Percentiles rank a stretch among this genome's conserved stretches.
Evolutionary conservation across 1,284 basidiomycete species (phyloP).

Genomic region (Irpex sp.): DNA sequence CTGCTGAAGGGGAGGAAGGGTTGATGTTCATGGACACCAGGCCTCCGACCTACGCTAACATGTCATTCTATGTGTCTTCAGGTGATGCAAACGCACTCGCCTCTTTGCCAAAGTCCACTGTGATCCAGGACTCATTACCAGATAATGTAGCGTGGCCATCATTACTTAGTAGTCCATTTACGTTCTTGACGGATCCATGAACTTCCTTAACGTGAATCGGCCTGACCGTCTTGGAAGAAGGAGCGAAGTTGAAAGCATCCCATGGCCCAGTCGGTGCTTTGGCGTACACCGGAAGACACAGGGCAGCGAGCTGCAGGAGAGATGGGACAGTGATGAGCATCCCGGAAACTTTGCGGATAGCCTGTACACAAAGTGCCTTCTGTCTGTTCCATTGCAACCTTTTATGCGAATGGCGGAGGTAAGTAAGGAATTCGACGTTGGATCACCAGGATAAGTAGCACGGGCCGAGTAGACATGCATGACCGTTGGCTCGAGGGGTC

Average conservation of each 20-base stretch:
- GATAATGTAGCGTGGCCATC: constrained; percentile 27
- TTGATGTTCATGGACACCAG: constrained; percentile 37
- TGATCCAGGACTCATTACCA: constrained; percentile 38
- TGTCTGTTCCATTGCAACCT: neutral
- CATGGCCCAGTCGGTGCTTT: constrained; percentile 39
- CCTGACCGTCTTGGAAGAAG: constrained; percentile 33
- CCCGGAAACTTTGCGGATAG: neutral
- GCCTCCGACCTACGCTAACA: constrained; percentile 39
- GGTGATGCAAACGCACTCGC: constrained; percentile 21
- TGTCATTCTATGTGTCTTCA: neutral
- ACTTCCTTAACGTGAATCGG: constrained; percentile 32
- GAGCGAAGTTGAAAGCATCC: constrained; percentile 46
- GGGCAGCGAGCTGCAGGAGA: neutral
- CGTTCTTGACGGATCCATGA: constrained; percentile 31
- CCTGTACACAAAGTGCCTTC: neutral
- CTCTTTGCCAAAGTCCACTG: constrained; percentile 45
- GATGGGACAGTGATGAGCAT: neutral
- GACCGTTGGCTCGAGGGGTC: neutral
- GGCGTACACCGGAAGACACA: neutral
- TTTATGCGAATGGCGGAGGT: neutral
- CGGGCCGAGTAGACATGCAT: neutral
- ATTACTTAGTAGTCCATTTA: constrained; percentile 27
- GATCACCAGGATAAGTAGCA: neutral
- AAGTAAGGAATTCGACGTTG: neutral
- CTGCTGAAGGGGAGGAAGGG: constrained; percentile 26